Evolutionary conservation across 768 basidiomycete genomes (phyloP), one percentile per base, ranked within the genome.

Genomic region (Mycena vitilis): DNA sequence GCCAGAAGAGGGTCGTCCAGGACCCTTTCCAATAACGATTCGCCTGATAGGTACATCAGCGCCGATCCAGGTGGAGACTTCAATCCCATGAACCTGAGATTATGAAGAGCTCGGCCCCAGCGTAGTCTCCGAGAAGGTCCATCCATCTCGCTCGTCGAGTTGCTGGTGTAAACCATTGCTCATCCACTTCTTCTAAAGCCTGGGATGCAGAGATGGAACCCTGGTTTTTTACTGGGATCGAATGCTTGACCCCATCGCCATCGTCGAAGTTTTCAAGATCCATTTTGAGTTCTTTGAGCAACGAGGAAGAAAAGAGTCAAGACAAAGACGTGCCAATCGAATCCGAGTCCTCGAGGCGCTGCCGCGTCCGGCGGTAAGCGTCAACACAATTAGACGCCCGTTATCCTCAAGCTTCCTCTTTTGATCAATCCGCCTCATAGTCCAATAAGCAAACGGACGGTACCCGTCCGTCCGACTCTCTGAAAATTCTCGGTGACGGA

Each of bases 121-220:
- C 90, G 75, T 91, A 92, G 73, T 91, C 91, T 5, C 90, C 89
- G 36, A 92, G 77, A 11, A 92, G 80, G 75, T 92, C 91, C 90
- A 92, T 91, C 87, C 86, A 87, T 64, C 87, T 74, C 15, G 81
- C 83, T 34, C 77, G 44, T 25, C 68, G 68, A 25, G 68, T 69
- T 4, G 68, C 74, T 15, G 56, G 49, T 36, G 75, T 69, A 66
- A 82, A 86, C 86, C 86, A 87, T 52, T 64, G 65, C 16, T 66
- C 69, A 69, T 84, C 82, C 9, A 84, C 61, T 61, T 70, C 69
- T 22, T 71, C 62, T 18, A 83, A 60, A 2, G 81, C 77, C 16
- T 73, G 57, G 15, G 60, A 20, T 18, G 75, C 49, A 44, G 76
- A 74, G 44, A 68, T 40, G 44, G 65, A 60, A 38, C 10, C 2